Evolutionary conservation across 2,329 filamentous ascomycete genomes (phyloP).

Genomic region (Hirsutella thompsonii): DNA sequence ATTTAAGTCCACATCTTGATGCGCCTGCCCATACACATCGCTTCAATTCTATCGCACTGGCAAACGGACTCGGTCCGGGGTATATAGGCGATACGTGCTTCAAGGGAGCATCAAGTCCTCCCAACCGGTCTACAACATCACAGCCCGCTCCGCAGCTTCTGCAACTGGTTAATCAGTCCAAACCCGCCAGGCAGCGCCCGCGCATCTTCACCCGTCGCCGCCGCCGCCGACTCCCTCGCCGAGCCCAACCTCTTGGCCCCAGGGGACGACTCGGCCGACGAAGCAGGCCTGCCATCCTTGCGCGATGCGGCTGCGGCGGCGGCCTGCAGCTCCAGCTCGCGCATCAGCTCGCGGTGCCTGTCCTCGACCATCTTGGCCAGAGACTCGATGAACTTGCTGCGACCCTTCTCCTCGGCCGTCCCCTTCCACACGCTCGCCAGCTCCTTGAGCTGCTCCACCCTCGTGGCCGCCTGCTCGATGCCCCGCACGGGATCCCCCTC

Average conservation of each 20-base stretch:
- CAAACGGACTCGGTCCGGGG: too few relatives aligned
- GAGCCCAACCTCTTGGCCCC: conserved; percentile 18
- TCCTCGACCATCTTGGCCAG: conserved; percentile 78
- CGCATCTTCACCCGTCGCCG: conserved; percentile 22
- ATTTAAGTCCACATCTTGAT: too few relatives aligned
- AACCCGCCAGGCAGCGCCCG: conserved; percentile 37
- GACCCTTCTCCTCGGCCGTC: conserved; percentile 86
- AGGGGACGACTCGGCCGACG: conserved; percentile 17
- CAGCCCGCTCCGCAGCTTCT: conserved; percentile 43
- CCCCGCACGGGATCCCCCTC: conserved; percentile 51
- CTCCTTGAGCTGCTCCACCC: conserved; percentile 66
- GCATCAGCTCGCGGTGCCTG: conserved; percentile 38
- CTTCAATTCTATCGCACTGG: too few relatives aligned
- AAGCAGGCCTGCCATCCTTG: conserved; percentile 21
- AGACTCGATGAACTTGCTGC: conserved; percentile 68
- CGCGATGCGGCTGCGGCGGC: too few relatives aligned
- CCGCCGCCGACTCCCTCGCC: conserved; percentile 11
- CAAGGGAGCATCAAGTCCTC: neutral
- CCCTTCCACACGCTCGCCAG: conserved; percentile 81
- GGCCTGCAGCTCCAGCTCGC: conserved; percentile 35
- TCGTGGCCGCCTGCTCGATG: conserved; percentile 57
- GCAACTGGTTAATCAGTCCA: conserved; percentile 48
- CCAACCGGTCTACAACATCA: conserved; percentile 12
- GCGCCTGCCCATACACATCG: too few relatives aligned
- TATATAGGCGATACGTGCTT: too few relatives aligned